Evolutionary conservation across 2,329 filamentous ascomycete genomes (phyloP), one percentile per base, ranked within the genome.

Genomic region (Aotearoamyces nothofagi): DNA sequence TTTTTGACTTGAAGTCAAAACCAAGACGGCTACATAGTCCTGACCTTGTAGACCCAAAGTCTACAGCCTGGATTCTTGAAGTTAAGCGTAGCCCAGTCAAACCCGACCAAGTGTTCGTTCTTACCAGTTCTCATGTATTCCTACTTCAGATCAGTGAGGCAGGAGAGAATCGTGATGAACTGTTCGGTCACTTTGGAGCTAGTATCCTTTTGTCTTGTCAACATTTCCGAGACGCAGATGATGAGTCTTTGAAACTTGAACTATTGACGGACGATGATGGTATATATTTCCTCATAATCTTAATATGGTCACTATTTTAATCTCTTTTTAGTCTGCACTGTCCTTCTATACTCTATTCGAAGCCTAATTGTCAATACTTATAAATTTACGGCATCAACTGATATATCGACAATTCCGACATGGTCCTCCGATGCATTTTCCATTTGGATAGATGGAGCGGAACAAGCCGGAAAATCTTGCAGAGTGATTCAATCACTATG

Each of bases 11-110:
- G 2, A 43, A 41, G 13, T 32, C 30, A 9, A 34, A 26, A 9
- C 34, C 39, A 17, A 35, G 12, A 10, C 40, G 36, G 12, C 24
- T 51, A 3, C 23, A 33, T 5, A 36, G 35, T 17, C 24, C 34
- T 5, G 33, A 39, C 9, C 28, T 50, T 3, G 26, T 44, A 2
- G 16, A 35, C 4, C 14, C 15, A 9, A 36, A 26, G 1, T 36
- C 33, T 8, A 31, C 33, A n/a, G 37, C 56, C 33, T 61, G 63
- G 61, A 64, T 82, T 26, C 45, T 82, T 33, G 66, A 78, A 41
- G 43, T 73, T 2, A 58, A 59, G 36, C 40, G 49, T 6, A 66
- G 65, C 33, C 58, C 60, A 1, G 42, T 48, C 3, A 52, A 61
- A 30, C 50, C 55, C 4, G 53, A 56, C 15, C 60, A 67, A n/a